phyloP scores from a whole-genome alignment of 495 filamentous ascomycete species.

The Amorphotheca resinae region DNA sequence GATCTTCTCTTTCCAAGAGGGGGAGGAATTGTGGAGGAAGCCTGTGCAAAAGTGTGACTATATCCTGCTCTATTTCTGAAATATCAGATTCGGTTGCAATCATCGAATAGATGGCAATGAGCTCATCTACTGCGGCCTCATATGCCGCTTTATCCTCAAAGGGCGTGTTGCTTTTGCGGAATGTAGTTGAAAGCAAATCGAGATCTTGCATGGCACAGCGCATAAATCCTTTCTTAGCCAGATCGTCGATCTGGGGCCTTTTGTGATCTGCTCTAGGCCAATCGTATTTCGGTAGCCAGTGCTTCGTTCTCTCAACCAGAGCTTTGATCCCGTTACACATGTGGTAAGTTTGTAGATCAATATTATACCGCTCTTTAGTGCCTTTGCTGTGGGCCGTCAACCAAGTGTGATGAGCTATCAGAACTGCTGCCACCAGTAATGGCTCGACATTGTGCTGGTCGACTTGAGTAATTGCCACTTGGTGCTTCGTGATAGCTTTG shows the following conservation, averaged over 20 bases:
- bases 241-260: not conserved
- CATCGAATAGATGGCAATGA: not conserved
- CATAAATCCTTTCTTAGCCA: not conserved
- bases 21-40: constrained; percentile 3
- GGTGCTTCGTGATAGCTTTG: constrained; percentile 1
- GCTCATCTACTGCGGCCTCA: not conserved
- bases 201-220: not conserved
- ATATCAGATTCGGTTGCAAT: not conserved
- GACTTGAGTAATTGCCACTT: not conserved
- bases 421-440: constrained; percentile 2
- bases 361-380: not conserved
- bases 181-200: not conserved
- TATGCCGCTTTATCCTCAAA: not conserved
- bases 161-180: not conserved
- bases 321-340: constrained; percentile 5
- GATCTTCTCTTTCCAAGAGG: constrained; percentile 1
- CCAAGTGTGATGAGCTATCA: constrained; percentile 8
- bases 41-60: constrained; percentile 1
- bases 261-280: not conserved
- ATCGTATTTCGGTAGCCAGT: not conserved
- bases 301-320: not conserved
- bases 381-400: not conserved
- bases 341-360: constrained; percentile 3
- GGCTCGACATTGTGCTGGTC: not conserved
- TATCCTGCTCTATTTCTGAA: constrained; percentile 4